Conservation (phyloP, 345 rosid genomes). For the Citrus australasica region DNA sequence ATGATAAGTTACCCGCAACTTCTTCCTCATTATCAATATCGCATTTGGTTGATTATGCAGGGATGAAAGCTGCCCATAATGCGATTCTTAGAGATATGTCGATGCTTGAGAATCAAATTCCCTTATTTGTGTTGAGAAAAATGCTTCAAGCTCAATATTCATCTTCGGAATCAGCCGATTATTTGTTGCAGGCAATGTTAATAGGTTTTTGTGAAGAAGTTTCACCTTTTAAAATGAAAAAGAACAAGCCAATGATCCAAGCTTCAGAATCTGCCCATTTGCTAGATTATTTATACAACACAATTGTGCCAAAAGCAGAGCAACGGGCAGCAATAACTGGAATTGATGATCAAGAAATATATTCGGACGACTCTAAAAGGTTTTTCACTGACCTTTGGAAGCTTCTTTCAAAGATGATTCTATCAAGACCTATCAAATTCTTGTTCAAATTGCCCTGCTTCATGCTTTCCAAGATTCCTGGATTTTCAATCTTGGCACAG, state of each 20-base stretch:
- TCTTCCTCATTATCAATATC: not conserved
- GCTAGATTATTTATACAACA: not conserved
- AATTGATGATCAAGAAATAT: not conserved
- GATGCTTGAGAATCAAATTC: slow-evolving; percentile 65
- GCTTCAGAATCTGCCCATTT: not conserved
- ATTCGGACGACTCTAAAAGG: slow-evolving; percentile 10
- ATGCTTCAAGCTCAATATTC: slow-evolving; percentile 15
- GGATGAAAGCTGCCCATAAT: not conserved
- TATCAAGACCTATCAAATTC: slow-evolving; percentile 26
- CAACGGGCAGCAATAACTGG: not conserved
- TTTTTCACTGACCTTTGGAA: slow-evolving; percentile 24
- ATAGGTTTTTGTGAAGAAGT: not conserved
- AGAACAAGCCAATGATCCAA: not conserved
- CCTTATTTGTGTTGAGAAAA: slow-evolving; percentile 49
- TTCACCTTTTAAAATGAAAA: not conserved
- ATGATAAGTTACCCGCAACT: not conserved
- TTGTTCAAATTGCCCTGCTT: slow-evolving; percentile 46
- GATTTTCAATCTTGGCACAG: slow-evolving; percentile 33
- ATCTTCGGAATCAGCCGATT: not conserved
- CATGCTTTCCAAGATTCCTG: slow-evolving; percentile 52
- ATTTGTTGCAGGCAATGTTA: not conserved
- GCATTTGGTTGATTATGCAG: not conserved
- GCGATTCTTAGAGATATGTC: not conserved
- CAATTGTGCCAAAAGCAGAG: not conserved
- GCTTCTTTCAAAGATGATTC: slow-evolving; percentile 24